These are phyloP conservation scores for Magnolia officinalis DNA, from an alignment of 164 flowering plant species.

Conservation along the genomic window DNA sequence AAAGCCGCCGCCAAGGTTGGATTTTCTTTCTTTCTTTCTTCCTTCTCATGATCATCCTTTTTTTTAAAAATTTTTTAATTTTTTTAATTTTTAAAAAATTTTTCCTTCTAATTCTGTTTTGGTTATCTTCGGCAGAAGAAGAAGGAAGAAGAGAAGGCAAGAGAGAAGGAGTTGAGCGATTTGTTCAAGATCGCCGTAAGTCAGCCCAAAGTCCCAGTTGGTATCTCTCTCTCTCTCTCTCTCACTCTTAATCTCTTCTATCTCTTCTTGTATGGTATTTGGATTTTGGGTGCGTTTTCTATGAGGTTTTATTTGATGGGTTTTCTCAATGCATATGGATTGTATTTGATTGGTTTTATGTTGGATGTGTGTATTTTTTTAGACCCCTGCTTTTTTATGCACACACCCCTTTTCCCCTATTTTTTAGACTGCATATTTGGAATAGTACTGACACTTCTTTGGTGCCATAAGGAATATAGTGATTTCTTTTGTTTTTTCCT, in stretches of 20 bases:
- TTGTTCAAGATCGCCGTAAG: slow-evolving; percentile 86
- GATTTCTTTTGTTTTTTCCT: not conserved
- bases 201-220: slow-evolving; percentile 96
- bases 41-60: not conserved
- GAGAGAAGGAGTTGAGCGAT: slow-evolving; percentile 88
- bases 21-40: not conserved
- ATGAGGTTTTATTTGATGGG: not conserved
- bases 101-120: not conserved
- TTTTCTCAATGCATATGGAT: not conserved
- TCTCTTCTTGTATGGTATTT: not conserved
- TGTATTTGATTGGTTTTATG: not conserved
- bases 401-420: too few species aligned
- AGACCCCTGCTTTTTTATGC: too few species aligned
- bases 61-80: too few species aligned
- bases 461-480: too few species aligned
- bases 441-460: too few species aligned
- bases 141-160: slow-evolving; percentile 94
- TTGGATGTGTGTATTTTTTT: too few species aligned
- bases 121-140: slow-evolving; percentile 58
- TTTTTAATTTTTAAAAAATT: too few species aligned
- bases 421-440: too few species aligned
- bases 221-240: slow-evolving; percentile 27
- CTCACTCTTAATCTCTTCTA: not conserved
- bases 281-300: not conserved
- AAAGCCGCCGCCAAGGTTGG: slow-evolving; percentile 70